These are phyloP conservation scores for Syncephalis fuscata DNA, from an alignment of 371 early-diverging fungal species.

Conservation along the genomic window DNA sequence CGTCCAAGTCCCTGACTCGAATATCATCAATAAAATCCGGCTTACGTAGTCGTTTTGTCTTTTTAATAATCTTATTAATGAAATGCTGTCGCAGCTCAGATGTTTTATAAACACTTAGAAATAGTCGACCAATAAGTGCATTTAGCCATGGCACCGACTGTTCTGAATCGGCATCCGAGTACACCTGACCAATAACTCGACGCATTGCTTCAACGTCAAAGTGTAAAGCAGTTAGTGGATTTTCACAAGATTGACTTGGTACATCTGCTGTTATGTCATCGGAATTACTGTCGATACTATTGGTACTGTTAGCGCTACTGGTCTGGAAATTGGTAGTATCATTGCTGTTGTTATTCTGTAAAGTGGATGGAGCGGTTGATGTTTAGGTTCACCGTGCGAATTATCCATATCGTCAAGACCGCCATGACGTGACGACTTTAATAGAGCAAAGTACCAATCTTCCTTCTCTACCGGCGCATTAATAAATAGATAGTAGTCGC, in stretches of 20 bases:
- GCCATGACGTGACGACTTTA: slow-evolving; percentile 11
- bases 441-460: slow-evolving; percentile 52
- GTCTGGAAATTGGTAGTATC: no score
- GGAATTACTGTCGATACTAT: no score
- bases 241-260: slow-evolving; percentile 6
- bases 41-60: slow-evolving; percentile 42
- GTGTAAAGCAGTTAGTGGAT: slow-evolving; percentile 11
- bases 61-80: slow-evolving; percentile 42
- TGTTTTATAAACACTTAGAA: slow-evolving; percentile 50
- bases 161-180: slow-evolving; percentile 35
- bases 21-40: slow-evolving; percentile 72
- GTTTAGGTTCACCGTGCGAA: no score
- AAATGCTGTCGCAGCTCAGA: slow-evolving; percentile 33
- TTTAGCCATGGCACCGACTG: slow-evolving; percentile 74
- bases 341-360: no score
- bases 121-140: slow-evolving; percentile 67
- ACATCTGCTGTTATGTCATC: no score
- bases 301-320: no score
- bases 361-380: no score
- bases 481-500: slow-evolving; percentile 31
- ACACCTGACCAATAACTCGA: slow-evolving; percentile 29
- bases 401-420: no score
- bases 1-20: slow-evolving; percentile 52
- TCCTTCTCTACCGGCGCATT: slow-evolving; percentile 62
- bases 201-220: slow-evolving; percentile 35